Evolutionary conservation across 2,329 filamentous ascomycete genomes (phyloP).

Genomic region (Sporothrix humicola): DNA sequence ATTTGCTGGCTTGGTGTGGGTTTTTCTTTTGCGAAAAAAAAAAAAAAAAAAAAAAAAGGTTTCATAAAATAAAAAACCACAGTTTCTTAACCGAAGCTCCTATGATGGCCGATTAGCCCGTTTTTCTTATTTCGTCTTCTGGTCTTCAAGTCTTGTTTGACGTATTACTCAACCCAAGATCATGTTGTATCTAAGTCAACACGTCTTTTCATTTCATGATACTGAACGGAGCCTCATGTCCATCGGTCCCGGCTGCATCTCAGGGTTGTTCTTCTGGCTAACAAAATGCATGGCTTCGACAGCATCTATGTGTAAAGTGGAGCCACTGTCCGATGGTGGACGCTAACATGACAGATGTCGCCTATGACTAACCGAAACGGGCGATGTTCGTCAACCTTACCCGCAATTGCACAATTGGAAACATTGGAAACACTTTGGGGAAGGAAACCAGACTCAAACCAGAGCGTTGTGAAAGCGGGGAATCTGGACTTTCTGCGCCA

Average conservation of each 20-base stretch:
- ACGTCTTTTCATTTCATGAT: too few relatives aligned
- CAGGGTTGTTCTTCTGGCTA: neutral
- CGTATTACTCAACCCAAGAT: too few relatives aligned
- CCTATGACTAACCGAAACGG: slow-evolving; percentile 12
- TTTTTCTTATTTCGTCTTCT: too few relatives aligned
- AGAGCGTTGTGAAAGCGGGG: neutral
- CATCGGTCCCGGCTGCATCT: neutral
- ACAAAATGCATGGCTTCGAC: neutral
- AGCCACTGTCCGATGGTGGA: neutral
- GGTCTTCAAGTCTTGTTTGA: too few relatives aligned
- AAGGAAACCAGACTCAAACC: too few relatives aligned
- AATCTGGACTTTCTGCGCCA: neutral
- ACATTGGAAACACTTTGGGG: neutral
- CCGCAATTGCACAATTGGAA: slow-evolving; percentile 31
- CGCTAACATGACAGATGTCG: slow-evolving; percentile 26
- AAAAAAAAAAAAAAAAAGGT: too few relatives aligned
- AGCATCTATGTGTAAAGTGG: neutral
- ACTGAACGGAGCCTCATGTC: neutral
- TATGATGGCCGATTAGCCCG: too few relatives aligned
- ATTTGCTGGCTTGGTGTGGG: neutral
- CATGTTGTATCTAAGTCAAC: too few relatives aligned
- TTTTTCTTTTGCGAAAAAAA: neutral
- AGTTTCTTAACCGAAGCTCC: too few relatives aligned
- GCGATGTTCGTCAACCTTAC: slow-evolving; percentile 31
- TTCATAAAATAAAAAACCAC: too few relatives aligned